Conservation (phyloP, 2,329 filamentous ascomycete species). For the Fusarium coicis region DNA sequence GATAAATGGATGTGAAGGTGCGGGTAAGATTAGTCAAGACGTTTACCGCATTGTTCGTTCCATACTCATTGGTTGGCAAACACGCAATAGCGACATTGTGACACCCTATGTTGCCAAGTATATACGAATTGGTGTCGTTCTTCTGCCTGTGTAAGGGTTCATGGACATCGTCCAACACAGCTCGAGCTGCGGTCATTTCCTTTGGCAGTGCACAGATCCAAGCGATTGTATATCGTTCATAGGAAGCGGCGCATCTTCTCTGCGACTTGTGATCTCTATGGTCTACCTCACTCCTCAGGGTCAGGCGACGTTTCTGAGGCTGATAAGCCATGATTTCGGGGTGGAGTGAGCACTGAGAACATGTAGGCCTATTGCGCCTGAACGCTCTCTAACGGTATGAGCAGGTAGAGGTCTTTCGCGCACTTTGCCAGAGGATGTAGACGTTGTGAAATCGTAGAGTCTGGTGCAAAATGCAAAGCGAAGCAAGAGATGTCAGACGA, state of each 20-base stretch:
- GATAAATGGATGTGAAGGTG: background rate
- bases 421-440: background rate
- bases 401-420: accelerated
- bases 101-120: background rate
- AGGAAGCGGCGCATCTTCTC: accelerated
- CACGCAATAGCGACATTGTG: background rate
- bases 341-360: background rate
- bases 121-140: constrained; percentile 7
- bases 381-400: accelerated
- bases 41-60: background rate
- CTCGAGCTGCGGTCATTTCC: constrained; percentile 1
- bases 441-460: background rate
- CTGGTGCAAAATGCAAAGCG: too few species aligned
- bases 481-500: background rate
- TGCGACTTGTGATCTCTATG: background rate
- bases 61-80: background rate
- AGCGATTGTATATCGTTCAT: constrained; percentile 6
- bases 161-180: constrained; percentile 10
- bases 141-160: background rate
- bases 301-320: background rate
- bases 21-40: background rate
- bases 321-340: background rate
- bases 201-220: constrained; percentile 22
- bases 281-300: accelerated
- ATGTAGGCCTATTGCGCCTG: too few species aligned